Percentiles rank a stretch among this genome's conserved stretches.
Conservation (phyloP, 495 filamentous ascomycete genomes). For the Echria macrotheca region DNA sequence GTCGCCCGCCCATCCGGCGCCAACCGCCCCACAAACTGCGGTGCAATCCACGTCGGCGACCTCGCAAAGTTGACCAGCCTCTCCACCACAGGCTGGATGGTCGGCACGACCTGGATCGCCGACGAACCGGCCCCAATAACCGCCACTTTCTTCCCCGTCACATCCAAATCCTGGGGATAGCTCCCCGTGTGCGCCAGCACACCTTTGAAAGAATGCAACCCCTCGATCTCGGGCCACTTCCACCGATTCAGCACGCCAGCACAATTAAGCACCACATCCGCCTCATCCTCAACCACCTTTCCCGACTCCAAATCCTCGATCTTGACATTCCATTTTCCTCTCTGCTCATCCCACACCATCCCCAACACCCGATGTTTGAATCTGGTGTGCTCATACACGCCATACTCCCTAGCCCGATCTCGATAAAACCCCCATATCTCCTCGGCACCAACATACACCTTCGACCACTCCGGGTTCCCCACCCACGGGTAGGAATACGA, state of each 20-base stretch:
- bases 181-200: slow-evolving; percentile 44
- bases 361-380: slow-evolving; percentile 26
- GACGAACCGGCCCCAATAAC: slow-evolving; percentile 32
- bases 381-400: slow-evolving; percentile 50
- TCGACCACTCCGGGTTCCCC: slow-evolving; percentile 35
- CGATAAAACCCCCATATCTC: slow-evolving; percentile 18
- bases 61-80: slow-evolving; percentile 42
- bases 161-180: slow-evolving; percentile 42
- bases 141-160: slow-evolving; percentile 44
- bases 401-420: slow-evolving; percentile 46
- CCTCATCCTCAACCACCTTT: background rate
- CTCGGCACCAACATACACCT: slow-evolving; percentile 23
- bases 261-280: slow-evolving; percentile 3
- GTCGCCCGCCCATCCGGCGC: slow-evolving; percentile 10
- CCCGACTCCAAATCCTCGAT: background rate
- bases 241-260: slow-evolving; percentile 5
- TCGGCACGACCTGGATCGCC: slow-evolving; percentile 48
- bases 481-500: slow-evolving; percentile 31
- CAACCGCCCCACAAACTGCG: slow-evolving; percentile 36
- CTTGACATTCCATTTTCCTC: background rate
- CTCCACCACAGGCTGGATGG: slow-evolving; percentile 41
- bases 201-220: slow-evolving; percentile 39
- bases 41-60: slow-evolving; percentile 51
- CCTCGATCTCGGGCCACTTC: slow-evolving; percentile 45
- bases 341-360: slow-evolving; percentile 28